Evolutionary conservation across 441 rosid genomes (phyloP).

Genomic region (Populus tomentosa): DNA sequence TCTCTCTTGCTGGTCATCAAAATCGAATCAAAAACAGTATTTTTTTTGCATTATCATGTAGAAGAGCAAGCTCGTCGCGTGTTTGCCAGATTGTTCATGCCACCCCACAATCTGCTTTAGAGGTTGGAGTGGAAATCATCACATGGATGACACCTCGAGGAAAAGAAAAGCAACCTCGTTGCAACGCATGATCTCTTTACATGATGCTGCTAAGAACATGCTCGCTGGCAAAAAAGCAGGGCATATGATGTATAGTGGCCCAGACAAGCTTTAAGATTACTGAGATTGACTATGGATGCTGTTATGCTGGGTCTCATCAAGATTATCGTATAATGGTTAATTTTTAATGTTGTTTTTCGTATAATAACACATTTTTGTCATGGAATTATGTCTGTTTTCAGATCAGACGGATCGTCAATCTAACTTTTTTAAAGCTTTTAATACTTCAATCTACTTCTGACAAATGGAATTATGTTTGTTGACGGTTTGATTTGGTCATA

Average conservation of each 20-base stretch:
- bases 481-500: neutral
- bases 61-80: neutral
- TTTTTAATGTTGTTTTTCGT: no score
- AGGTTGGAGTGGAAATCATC: neutral
- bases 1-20: no score
- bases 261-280: neutral
- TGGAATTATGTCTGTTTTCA: no score
- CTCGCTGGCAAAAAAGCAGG: neutral
- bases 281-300: no score
- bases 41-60: no score
- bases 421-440: neutral
- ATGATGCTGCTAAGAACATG: no score
- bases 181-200: neutral
- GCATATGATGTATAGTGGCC: neutral
- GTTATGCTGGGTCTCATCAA: no score
- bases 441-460: neutral
- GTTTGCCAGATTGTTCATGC: neutral
- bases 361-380: no score
- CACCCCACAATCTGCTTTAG: no score
- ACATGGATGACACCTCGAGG: neutral
- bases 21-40: no score
- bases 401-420: no score
- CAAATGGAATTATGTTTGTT: neutral
- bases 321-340: no score
- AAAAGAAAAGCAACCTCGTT: neutral